Percentiles rank a stretch among this genome's conserved stretches.
These are phyloP conservation scores for Globisporangium paroecandrum DNA, from an alignment of 352 stramenopile genomes.

Conservation along the genomic window DNA sequence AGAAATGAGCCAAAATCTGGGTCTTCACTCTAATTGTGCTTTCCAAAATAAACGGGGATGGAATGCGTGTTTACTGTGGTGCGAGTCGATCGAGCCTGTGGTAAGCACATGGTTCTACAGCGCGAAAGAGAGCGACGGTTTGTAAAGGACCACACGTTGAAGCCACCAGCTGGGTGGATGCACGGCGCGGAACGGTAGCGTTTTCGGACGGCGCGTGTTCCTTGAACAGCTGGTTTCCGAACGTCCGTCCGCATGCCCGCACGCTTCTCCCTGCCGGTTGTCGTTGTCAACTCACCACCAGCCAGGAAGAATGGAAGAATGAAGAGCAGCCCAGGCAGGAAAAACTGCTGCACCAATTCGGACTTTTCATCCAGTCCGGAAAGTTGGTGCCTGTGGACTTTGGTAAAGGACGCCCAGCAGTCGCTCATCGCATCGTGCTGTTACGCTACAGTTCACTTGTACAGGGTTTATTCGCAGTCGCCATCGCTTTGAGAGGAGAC, in stretches of 20 bases:
- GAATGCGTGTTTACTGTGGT: background rate
- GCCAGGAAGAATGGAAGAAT: background rate
- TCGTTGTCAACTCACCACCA: background rate
- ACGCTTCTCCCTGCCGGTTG: background rate
- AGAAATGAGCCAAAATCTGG: background rate
- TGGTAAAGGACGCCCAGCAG: background rate
- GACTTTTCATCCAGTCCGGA: conserved; percentile 1
- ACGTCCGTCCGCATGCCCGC: background rate
- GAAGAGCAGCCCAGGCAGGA: background rate
- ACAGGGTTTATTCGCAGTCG: background rate
- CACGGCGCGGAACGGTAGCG: background rate
- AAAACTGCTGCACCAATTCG: background rate
- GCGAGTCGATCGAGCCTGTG: background rate
- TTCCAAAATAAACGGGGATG: background rate
- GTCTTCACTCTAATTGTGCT: background rate
- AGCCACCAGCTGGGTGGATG: conserved; percentile 15
- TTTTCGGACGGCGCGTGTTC: background rate
- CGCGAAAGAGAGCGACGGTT: conserved; percentile 14
- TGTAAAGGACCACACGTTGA: conserved; percentile 3
- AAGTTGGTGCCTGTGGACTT: background rate
- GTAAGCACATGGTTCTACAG: conserved; percentile 17
- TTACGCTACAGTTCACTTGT: background rate
- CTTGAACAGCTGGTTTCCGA: conserved; percentile 16
- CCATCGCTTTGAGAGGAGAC: background rate
- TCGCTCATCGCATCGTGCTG: background rate